Percentiles rank a stretch among this genome's conserved stretches.
phyloP scores from a whole-genome alignment of 768 basidiomycete species.

The Termitomyces sp. region DNA sequence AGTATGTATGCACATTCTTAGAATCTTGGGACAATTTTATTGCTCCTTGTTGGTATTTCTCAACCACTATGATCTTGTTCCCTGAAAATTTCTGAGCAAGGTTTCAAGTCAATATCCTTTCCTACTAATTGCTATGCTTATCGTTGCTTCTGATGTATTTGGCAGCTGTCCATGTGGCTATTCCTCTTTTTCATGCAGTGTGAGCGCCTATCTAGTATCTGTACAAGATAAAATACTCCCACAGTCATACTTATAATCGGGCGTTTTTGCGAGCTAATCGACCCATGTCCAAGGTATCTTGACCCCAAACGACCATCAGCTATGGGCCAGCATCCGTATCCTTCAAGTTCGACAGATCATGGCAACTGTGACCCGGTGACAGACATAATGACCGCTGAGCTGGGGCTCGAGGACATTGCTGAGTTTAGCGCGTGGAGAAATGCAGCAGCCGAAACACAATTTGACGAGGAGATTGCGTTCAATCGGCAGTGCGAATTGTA shows the following conservation, averaged over 20 bases:
- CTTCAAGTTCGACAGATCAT: not conserved
- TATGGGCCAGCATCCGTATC: not conserved
- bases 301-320: not conserved
- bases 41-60: not conserved
- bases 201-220: not conserved
- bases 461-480: conserved; percentile 15
- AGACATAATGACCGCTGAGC: not conserved
- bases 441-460: conserved; percentile 5
- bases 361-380: not conserved
- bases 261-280: not conserved
- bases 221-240: not conserved
- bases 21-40: not conserved
- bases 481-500: conserved; percentile 4
- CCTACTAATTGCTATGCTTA: not conserved
- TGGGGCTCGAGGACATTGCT: conserved; percentile 2
- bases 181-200: not conserved
- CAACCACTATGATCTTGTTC: not conserved
- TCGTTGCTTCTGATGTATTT: not conserved
- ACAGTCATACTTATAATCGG: not conserved
- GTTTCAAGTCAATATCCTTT: not conserved
- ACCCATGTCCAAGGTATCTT: not conserved
- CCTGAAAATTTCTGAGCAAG: not conserved
- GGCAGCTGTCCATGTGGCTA: not conserved
- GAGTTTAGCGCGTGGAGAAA: not conserved
- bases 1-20: not conserved